These are phyloP conservation scores for Auricularia sp. DNA, from an alignment of 768 basidiomycete genomes.

Conservation along the genomic window DNA sequence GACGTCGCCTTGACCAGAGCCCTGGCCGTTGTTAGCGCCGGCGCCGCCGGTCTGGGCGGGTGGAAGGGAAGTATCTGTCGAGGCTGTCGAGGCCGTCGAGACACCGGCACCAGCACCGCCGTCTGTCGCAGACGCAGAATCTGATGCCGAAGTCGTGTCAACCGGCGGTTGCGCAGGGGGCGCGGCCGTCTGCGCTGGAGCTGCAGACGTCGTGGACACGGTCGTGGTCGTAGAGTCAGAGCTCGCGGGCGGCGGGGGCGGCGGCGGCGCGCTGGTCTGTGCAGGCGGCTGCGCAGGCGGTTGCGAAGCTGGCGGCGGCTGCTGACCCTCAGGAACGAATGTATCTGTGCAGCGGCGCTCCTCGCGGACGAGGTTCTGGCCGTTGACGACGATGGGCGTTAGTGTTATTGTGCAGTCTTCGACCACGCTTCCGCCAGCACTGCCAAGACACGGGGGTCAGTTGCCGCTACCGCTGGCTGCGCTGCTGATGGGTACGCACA, in stretches of 20 bases:
- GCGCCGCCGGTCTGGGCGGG: constrained; percentile 3
- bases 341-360: constrained; percentile 42
- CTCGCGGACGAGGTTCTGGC: constrained; percentile 41
- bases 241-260: not conserved
- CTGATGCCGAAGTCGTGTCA: constrained; percentile 1
- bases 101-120: not conserved
- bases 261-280: constrained; percentile 6
- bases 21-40: not conserved
- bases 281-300: constrained; percentile 3
- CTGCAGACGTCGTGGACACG: constrained; percentile 1
- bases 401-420: constrained; percentile 53
- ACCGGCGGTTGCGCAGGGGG: not conserved
- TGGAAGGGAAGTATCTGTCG: not conserved
- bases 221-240: not conserved
- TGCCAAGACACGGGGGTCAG: not conserved
- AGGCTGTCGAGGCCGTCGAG: not conserved
- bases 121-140: not conserved
- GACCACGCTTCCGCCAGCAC: constrained; percentile 36
- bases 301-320: not conserved
- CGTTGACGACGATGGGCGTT: constrained; percentile 44
- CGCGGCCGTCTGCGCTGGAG: not conserved
- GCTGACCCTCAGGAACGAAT: constrained; percentile 12
- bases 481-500: constrained; percentile 28
- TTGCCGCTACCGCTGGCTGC: not conserved
- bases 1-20: not conserved